Conservation (phyloP, 495 filamentous ascomycete genomes). For the Talaromyces trachyspermus region DNA sequence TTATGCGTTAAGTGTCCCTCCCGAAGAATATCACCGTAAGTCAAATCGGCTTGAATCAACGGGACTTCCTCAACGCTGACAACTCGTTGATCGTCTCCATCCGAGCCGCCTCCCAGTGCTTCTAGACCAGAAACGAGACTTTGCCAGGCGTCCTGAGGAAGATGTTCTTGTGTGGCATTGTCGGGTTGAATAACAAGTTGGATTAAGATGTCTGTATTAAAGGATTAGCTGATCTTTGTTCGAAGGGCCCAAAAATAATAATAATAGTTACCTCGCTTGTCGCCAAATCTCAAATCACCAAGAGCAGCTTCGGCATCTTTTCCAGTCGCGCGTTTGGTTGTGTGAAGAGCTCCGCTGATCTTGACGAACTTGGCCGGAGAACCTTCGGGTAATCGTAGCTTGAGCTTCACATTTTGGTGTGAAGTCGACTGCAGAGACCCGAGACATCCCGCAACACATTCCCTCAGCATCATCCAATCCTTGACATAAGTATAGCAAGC, state of each 20-base stretch:
- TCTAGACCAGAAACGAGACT: slow-evolving; percentile 93
- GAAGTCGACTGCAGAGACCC: slow-evolving; percentile 91
- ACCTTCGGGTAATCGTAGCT: slow-evolving; percentile 88
- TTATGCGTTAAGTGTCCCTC: slow-evolving; percentile 85
- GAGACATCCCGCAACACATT: slow-evolving; percentile 92
- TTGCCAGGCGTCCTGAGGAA: slow-evolving; percentile 94
- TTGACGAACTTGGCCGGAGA: slow-evolving; percentile 98
- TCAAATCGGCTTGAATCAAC: slow-evolving; percentile 89
- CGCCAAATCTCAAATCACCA: slow-evolving; percentile 90
- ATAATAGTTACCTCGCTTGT: slow-evolving; percentile 64
- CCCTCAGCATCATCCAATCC: slow-evolving; percentile 99
- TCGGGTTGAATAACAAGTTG: slow-evolving; percentile 92
- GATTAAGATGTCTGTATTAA: slow-evolving; percentile 80
- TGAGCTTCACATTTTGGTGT: slow-evolving; percentile 98
- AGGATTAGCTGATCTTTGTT: too few species aligned
- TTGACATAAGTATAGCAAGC: slow-evolving; percentile 97
- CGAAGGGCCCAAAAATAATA: too few species aligned
- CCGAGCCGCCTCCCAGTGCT: slow-evolving; percentile 83
- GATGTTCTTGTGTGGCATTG: slow-evolving; percentile 72
- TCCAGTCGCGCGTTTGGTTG: slow-evolving; percentile 95
- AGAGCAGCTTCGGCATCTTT: slow-evolving; percentile 89
- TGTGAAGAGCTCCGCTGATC: slow-evolving; percentile 93
- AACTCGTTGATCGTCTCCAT: slow-evolving; percentile 77
- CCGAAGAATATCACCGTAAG: slow-evolving; percentile 87
- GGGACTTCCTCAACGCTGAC: slow-evolving; percentile 91